Evolutionary conservation across 1,284 basidiomycete genomes (phyloP).

Genomic region (Irpex rosettiformis): DNA sequence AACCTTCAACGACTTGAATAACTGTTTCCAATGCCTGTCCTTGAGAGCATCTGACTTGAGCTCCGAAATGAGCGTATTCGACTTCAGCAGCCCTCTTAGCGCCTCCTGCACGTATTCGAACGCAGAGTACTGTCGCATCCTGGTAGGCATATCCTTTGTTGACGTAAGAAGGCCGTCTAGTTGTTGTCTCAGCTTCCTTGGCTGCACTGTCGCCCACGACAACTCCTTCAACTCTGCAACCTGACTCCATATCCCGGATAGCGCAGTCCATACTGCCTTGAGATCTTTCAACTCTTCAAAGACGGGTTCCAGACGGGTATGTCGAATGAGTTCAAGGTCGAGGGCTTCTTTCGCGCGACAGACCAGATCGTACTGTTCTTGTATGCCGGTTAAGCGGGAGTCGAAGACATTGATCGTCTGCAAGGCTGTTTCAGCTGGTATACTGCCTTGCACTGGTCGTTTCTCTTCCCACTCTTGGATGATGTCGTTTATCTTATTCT

Average conservation of each 20-base stretch:
- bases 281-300: constrained; percentile 95
- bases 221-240: constrained; percentile 87
- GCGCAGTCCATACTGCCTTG: constrained; percentile 98
- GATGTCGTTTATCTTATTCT: constrained; percentile 89
- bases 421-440: constrained; percentile 94
- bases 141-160: constrained; percentile 97
- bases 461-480: constrained; percentile 94
- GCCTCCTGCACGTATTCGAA: constrained; percentile 98
- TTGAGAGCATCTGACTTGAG: constrained; percentile 97
- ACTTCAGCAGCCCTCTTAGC: constrained; percentile 83
- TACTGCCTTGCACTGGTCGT: constrained; percentile 92
- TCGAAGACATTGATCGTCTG: constrained; percentile 95
- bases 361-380: constrained; percentile 93
- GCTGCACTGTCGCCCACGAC: constrained; percentile 90
- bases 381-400: constrained; percentile 81
- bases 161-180: constrained; percentile 86
- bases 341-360: constrained; percentile 96
- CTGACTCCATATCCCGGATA: constrained; percentile 96
- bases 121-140: constrained; percentile 98
- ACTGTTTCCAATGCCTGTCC: constrained; percentile 97
- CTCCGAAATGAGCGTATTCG: constrained; percentile 86
- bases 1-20: constrained; percentile 88
- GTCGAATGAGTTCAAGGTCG: constrained; percentile 86
- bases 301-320: constrained; percentile 90
- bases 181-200: constrained; percentile 92